Base-by-base conservation (phyloP, 2,329 filamentous ascomycete species). In the Pseudogymnoascus sp. region DNA sequence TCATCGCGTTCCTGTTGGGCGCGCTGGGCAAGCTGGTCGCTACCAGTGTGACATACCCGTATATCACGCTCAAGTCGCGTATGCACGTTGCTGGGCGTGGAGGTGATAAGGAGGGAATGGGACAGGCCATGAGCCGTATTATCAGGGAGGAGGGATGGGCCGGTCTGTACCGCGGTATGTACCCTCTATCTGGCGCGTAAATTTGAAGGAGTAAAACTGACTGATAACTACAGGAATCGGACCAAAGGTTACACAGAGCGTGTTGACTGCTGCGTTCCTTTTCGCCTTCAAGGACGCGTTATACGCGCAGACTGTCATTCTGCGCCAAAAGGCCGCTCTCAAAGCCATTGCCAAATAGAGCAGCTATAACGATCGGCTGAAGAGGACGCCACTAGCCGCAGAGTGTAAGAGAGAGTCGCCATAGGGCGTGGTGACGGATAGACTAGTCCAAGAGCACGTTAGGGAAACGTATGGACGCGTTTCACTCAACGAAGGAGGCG, bases 201-300 rank as follows among this genome's bases (percentile, higher is more conserved):
- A 31, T 6, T 5, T 18, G 4, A 29, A 40, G 39, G 21, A 10
- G 29, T 7, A 3, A 34, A 18, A 18, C 51, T 61, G 18, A 61
- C 26, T n/a, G 12, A 61, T 61, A 12, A 40, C 12, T 54, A 59
- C 68, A 96, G 93, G 93, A 62, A 96, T 99, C 73, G 92, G 88
- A 21, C 92, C 95, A 69, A 99, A 99, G 83, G 88, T 99, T 69
- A 93, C 92, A 18, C 95, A 99, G 79, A 97, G 93, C 73, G 95
- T 97, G 54, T 83, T 99, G 66, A 99, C 95, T 4, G 95, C 95
- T 5, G 95, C 95, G 2, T 92, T 97, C 77, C 80, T 99, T 64
- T 99, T 99, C 74, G 95, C 93, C 1, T 97, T 99, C 80, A 99
- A 99, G 81, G 95, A 99, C 74, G 90, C 91, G 5, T 83, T 99